phyloP scores from a whole-genome alignment of 2,329 filamentous ascomycete species.

The Trichoderma cornu-damae region DNA sequence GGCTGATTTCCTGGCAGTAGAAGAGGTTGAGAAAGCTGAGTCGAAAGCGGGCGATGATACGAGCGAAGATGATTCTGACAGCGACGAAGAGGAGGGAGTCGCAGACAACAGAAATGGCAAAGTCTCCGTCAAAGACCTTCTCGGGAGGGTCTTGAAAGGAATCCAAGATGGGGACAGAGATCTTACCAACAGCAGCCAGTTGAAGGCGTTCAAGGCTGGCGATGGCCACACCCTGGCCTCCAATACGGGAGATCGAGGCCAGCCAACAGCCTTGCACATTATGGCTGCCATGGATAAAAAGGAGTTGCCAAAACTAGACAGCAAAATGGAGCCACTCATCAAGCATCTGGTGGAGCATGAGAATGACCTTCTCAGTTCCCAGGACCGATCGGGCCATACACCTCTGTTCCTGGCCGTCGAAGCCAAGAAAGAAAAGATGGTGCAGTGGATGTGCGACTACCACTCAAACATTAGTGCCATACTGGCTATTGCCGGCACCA shows the following conservation, averaged over 20 bases:
- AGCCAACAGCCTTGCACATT: constrained; percentile 22
- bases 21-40: constrained; percentile 17
- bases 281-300: constrained; percentile 22
- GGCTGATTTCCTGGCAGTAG: background rate
- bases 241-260: constrained; percentile 17
- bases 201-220: constrained; percentile 12
- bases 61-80: constrained; percentile 22
- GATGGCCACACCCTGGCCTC: constrained; percentile 18
- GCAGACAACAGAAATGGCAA: background rate
- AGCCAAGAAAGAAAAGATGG: constrained; percentile 20
- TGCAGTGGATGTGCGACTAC: constrained; percentile 19
- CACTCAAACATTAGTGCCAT: constrained; percentile 14
- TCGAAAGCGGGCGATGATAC: constrained; percentile 19
- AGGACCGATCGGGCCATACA: constrained; percentile 17
- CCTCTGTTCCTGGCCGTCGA: constrained; percentile 17
- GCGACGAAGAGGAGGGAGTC: constrained; percentile 21
- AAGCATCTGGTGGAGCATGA: constrained; percentile 10
- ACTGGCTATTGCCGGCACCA: constrained; percentile 14
- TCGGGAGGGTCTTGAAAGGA: constrained; percentile 8
- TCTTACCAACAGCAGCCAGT: constrained; percentile 11
- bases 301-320: constrained; percentile 20
- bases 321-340: constrained; percentile 22
- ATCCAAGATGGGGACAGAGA: constrained; percentile 15
- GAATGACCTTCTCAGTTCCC: constrained; percentile 1
- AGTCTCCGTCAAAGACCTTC: constrained; percentile 16